phyloP scores from a whole-genome alignment of 2,329 filamentous ascomycete species.

The Xylaria sp. region DNA sequence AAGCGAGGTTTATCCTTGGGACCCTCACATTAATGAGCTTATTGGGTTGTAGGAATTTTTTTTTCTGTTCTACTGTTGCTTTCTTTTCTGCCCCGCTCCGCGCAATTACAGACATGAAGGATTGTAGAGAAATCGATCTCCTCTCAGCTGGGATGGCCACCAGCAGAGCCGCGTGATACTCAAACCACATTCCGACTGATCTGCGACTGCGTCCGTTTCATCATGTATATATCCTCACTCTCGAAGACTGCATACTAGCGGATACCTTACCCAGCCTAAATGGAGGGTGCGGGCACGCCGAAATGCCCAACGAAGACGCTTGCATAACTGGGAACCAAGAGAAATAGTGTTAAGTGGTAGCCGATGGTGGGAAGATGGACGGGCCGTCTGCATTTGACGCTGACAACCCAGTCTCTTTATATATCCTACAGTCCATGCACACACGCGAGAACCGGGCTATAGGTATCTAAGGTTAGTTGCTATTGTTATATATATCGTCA shows the following conservation, averaged over 20 bases:
- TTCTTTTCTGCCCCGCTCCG: neutral
- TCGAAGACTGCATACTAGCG: neutral
- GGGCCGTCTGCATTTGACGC: constrained; percentile 13
- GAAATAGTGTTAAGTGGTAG: neutral
- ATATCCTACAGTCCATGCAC: neutral
- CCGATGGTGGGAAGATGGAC: neutral
- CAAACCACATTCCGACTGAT: constrained; percentile 50
- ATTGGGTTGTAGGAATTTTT: neutral
- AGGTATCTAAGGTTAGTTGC: neutral
- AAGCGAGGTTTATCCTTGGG: constrained; percentile 26
- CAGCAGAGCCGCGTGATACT: constrained; percentile 47
- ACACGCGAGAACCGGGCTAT: neutral
- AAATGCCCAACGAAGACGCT: neutral
- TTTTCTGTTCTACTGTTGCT: neutral
- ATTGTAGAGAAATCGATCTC: neutral
- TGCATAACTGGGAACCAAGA: neutral
- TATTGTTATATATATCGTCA: neutral
- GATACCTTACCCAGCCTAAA: constrained; percentile 12
- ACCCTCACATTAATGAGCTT: neutral
- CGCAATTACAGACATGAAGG: neutral
- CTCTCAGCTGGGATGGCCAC: constrained; percentile 8
- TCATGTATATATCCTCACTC: constrained; percentile 11
- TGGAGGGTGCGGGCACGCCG: neutral
- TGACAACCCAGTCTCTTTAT: neutral
- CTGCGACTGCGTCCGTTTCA: constrained; percentile 51